Base-by-base conservation (phyloP, 371 early-diverging fungal species). In the Mortierella sp. region DNA sequence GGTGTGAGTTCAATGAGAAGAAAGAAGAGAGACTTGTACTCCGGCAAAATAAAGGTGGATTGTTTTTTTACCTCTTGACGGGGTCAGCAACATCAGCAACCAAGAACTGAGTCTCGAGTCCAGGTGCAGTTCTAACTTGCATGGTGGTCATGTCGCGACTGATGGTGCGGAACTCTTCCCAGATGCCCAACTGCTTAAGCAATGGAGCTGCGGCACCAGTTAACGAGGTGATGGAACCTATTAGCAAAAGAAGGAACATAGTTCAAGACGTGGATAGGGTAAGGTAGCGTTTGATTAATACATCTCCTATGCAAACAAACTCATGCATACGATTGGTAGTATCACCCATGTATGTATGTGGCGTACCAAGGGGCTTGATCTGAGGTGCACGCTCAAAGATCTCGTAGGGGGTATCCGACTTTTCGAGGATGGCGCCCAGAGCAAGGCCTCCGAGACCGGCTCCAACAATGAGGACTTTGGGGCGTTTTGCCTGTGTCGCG, bases 381-480 rank as follows among this genome's bases (percentile, higher is more conserved):
- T 72, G 26, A 7, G 28, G 48, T 14, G 50, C 48, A 44, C 72
- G 19, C 9, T 71, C 72, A 31, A 71, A 28, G 5, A 72, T 50
- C 26, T 9, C 16, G 31, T 48, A 72, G 9, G 72, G 72, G 13
- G 44, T 26, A 13, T 72, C 45, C 0, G 72, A n/a, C 72, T 72
- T 72, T 8, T 50, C 50, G 26, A 72, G 26, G 10, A 72, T 45
- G 19, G 16, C 48, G 19, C 50, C 72, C 26, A 72, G 28, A 7
- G 50, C 19, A 3, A 72, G 48, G 1, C 72, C 72, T 6, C 72
- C 72, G 28, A 72, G 45, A 13, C 72, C 72, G 3, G 50, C 72
- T 14, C 50, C 72, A 16, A 72, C 72, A 34, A 72, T 72, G 9
- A 72, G 50, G 0, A 72, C 72, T 21, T 72, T 72, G 14, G 72